Percentiles rank a stretch among this genome's conserved stretches.
These are phyloP conservation scores for Pyrenophora graminea DNA, from an alignment of 2,329 filamentous ascomycete genomes.

Conservation along the genomic window DNA sequence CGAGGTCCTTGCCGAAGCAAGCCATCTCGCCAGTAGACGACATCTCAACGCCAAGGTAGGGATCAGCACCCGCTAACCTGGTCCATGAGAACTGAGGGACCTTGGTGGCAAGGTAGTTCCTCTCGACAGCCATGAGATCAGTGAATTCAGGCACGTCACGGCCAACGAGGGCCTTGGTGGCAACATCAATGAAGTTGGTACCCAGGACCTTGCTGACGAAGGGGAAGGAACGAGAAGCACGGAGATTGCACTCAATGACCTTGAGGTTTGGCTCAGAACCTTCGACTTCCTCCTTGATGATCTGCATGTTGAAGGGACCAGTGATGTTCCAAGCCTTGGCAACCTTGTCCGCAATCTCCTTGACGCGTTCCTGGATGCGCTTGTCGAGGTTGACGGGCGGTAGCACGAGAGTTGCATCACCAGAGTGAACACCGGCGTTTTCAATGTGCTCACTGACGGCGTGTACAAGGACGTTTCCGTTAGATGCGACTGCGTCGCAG, in stretches of 20 bases:
- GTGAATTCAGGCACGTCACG: slow-evolving; percentile 80
- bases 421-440: slow-evolving; percentile 96
- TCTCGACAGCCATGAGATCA: slow-evolving; percentile 87
- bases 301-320: slow-evolving; percentile 99
- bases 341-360: slow-evolving; percentile 95
- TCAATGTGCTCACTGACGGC: slow-evolving; percentile 96
- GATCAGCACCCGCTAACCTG: slow-evolving; percentile 92
- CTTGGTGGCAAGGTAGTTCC: slow-evolving; percentile 94
- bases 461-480: slow-evolving; percentile 85
- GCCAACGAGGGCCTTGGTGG: slow-evolving; percentile 87
- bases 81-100: slow-evolving; percentile 99
- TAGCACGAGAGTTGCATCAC: slow-evolving; percentile 91
- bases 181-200: slow-evolving; percentile 94
- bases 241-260: slow-evolving; percentile 98
- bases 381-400: slow-evolving; percentile 82
- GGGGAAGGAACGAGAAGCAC: slow-evolving; percentile 95
- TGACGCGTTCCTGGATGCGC: slow-evolving; percentile 79
- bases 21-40: slow-evolving; percentile 95
- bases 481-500: slow-evolving; percentile 86
- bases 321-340: slow-evolving; percentile 97
- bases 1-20: slow-evolving; percentile 93
- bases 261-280: slow-evolving; percentile 79
- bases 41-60: slow-evolving; percentile 98
- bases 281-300: slow-evolving; percentile 87
- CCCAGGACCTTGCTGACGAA: slow-evolving; percentile 97